Conservation (phyloP, 371 early-diverging fungal genomes). For the Actinomortierella ambigua region DNA sequence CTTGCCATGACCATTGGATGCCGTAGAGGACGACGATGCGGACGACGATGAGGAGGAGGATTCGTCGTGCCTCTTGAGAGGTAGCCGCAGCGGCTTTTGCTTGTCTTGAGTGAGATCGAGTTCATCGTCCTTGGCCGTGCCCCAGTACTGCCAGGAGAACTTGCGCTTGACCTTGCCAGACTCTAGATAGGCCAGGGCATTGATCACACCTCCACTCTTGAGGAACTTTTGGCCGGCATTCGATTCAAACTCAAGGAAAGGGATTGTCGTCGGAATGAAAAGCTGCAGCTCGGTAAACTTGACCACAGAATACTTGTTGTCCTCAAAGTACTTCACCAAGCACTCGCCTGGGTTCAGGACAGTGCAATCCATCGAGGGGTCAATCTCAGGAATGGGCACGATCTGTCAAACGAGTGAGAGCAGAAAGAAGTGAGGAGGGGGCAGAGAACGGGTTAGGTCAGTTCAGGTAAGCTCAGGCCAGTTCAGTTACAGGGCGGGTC, state of each 20-base stretch:
- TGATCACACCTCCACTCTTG: slow-evolving; percentile 51
- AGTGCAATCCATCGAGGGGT: slow-evolving; percentile 53
- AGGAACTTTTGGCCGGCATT: slow-evolving; percentile 44
- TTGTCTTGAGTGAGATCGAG: slow-evolving; percentile 27
- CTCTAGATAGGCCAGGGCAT: slow-evolving; percentile 50
- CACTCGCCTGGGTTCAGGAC: slow-evolving; percentile 43
- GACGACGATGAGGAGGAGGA: too few relatives aligned
- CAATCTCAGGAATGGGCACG: slow-evolving; percentile 57
- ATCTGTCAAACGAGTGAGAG: slow-evolving; percentile 48
- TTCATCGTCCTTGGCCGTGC: slow-evolving; percentile 48
- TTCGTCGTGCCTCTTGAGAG: slow-evolving; percentile 25
- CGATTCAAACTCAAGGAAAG: slow-evolving; percentile 35
- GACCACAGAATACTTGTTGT: slow-evolving; percentile 48
- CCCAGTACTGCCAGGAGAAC: slow-evolving; percentile 55
- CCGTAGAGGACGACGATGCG: too few relatives aligned
- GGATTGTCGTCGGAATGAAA: slow-evolving; percentile 40
- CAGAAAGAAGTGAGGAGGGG: not conserved
- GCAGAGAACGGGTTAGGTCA: too few relatives aligned
- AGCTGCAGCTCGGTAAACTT: slow-evolving; percentile 37
- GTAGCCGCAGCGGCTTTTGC: slow-evolving; percentile 26
- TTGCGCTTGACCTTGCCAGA: slow-evolving; percentile 51
- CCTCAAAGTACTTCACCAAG: slow-evolving; percentile 51
- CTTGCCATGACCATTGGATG: too few relatives aligned
- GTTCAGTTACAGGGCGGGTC: too few relatives aligned
- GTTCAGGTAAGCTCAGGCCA: too few relatives aligned